Evolutionary conservation across 2,329 filamentous ascomycete genomes (phyloP).

Genomic region (Alternaria metachromatica): DNA sequence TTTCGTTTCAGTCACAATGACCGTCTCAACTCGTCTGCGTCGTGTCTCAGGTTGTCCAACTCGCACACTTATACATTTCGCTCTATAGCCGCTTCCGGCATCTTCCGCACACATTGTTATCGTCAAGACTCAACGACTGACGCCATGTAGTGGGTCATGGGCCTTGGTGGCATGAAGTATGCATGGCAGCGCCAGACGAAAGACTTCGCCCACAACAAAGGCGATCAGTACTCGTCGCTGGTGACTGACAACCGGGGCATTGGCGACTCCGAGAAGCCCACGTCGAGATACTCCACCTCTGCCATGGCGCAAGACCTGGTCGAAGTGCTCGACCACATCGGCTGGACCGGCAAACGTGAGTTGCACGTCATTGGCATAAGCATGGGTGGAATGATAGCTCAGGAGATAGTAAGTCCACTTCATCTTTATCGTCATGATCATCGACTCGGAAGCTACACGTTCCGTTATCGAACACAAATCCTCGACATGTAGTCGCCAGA

Average conservation of each 20-base stretch:
- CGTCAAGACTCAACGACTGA: constrained; percentile 11
- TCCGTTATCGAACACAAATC: constrained; percentile 29
- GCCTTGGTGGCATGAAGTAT: constrained; percentile 71
- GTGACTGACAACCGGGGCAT: constrained; percentile 86
- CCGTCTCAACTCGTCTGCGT: constrained; percentile 39
- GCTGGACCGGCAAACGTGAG: constrained; percentile 67
- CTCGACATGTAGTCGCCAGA: constrained; percentile 10
- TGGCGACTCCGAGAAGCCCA: constrained; percentile 78
- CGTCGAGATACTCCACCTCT: constrained; percentile 77
- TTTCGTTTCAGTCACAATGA: constrained; percentile 49
- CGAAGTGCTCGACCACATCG: constrained; percentile 72
- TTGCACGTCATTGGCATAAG: constrained; percentile 78
- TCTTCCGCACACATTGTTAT: neutral
- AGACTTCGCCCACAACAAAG: constrained; percentile 77
- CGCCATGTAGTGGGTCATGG: constrained; percentile 74
- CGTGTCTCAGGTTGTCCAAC: constrained; percentile 37
- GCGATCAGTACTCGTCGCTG: constrained; percentile 73
- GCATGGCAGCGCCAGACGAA: constrained; percentile 85
- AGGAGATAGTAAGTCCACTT: constrained; percentile 68
- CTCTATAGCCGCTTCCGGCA: constrained; percentile 5
- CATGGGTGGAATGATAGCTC: constrained; percentile 91
- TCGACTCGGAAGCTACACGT: constrained; percentile 31
- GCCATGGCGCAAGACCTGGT: constrained; percentile 83
- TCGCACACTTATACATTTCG: constrained; percentile 2
- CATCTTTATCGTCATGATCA: neutral